Conservation (phyloP, 1,284 basidiomycete genomes). For the Austroboletus niveus region DNA sequence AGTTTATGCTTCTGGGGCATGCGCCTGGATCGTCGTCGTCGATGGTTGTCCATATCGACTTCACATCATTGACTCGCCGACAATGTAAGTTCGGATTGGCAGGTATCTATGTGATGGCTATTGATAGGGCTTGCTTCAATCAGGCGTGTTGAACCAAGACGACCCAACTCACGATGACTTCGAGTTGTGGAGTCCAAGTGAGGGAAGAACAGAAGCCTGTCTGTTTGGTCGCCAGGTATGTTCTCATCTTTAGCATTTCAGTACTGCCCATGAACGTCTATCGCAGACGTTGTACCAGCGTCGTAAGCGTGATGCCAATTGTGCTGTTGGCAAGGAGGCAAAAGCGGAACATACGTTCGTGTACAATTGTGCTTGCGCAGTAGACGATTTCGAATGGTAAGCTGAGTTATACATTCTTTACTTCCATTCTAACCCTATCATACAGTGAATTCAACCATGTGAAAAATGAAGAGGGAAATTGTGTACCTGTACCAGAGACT, state of each 20-base stretch:
- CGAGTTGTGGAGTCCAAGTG: conserved; percentile 91
- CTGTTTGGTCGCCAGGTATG: conserved; percentile 78
- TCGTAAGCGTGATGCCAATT: conserved; percentile 75
- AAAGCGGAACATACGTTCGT: conserved; percentile 57
- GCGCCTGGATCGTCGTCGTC: conserved; percentile 50
- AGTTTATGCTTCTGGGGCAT: conserved; percentile 85
- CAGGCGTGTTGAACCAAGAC: conserved; percentile 68
- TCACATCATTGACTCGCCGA: conserved; percentile 70
- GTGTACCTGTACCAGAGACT: conserved; percentile 73
- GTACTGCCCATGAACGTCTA: conserved; percentile 1
- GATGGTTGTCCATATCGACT: conserved; percentile 87
- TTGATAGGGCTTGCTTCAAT: conserved; percentile 1
- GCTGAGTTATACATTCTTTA: conserved; percentile 20
- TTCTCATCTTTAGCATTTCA: background rate
- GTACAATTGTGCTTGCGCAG: conserved; percentile 70
- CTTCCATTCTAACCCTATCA: background rate
- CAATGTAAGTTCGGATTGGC: conserved; percentile 57
- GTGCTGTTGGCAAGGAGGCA: conserved; percentile 72
- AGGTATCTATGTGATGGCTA: background rate
- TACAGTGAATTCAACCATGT: conserved; percentile 87
- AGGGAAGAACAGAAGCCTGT: conserved; percentile 78
- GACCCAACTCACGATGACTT: conserved; percentile 87
- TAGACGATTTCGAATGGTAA: conserved; percentile 89
- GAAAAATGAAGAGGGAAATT: conserved; percentile 65
- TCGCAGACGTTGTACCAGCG: conserved; percentile 83